phyloP scores from a whole-genome alignment of 139 green algal genomes.

The Coelastrella sp. region DNA sequence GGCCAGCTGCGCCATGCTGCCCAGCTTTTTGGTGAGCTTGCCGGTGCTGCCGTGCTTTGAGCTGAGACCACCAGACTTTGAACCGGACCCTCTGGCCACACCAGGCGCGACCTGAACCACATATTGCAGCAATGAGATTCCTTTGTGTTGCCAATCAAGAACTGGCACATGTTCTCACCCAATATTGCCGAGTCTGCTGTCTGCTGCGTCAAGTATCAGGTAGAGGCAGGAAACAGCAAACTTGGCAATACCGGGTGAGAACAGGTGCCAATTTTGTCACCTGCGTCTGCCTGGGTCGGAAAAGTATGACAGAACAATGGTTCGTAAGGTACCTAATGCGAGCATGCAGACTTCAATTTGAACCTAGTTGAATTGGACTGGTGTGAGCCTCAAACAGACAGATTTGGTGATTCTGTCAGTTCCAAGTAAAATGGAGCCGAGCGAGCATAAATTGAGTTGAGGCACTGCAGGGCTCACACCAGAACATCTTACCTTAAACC shows the following conservation, averaged over 20 bases:
- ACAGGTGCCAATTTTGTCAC: no score
- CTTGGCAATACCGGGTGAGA: no score
- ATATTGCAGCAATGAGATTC: neutral
- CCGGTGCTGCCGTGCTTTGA: neutral
- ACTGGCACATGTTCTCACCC: neutral
- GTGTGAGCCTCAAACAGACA: no score
- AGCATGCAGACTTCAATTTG: no score
- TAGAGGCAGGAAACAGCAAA: no score
- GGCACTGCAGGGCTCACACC: neutral
- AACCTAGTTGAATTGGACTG: no score
- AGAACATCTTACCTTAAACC: slow-evolving; percentile 28
- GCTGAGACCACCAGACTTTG: neutral
- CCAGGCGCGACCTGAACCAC: neutral
- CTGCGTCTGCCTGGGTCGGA: no score
- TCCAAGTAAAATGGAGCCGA: no score
- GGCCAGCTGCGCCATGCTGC: slow-evolving; percentile 14
- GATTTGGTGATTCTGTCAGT: no score
- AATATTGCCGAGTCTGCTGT: neutral
- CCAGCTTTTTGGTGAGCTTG: neutral
- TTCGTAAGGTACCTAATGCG: no score
- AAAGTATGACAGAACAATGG: no score
- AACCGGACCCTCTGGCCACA: neutral
- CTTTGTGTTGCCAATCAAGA: neutral
- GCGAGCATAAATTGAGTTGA: neutral
- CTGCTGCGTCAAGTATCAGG: no score